Base-by-base conservation (phyloP, 371 early-diverging fungal genomes). In the Mortierella sp. region DNA sequence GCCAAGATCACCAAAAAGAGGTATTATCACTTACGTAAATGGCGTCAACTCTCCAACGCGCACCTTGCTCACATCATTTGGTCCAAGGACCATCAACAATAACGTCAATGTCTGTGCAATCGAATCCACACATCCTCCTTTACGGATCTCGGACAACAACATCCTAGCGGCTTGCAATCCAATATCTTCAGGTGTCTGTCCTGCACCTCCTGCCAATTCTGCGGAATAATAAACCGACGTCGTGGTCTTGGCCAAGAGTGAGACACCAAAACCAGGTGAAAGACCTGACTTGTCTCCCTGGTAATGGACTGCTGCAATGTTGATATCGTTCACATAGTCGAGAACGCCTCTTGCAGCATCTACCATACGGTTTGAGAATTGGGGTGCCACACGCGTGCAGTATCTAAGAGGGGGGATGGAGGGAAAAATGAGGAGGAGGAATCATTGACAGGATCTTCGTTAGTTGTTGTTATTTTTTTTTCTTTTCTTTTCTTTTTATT, bases 241-340 rank as follows among this genome's bases (percentile, higher is more conserved):
- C 0, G 94, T 96, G 4, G 94, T 90, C 82, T 98, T 98, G 6
- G 97, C 98, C 9, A 98, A 96, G 57, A 99, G 80, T 15, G 93
- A 90, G 53, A 97, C 82, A 0, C 94, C 96, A 77, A 96, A 99
- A 12, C 98, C 99, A 12, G 99, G 97, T 12, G 95, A 95, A 64
- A 86, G 86, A 69, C 66, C 99, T 52, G 96, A 91, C 66, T 99
- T 98, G 21, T 91, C 93, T 25, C 98, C 97, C 75, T 97, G 96
- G 79, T 93, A 97, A 29, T 97, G 94, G 83, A 99, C 99, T 14
- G 98, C 96, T 79, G 96, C 97, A 62, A 99, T 91, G 82, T 98
- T 98, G 57, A 98, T 94, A 81, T 98, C 98, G 9, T 96, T 96
- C 55, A 98, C 94, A 81, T 91, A 95, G 61, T 96, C 95, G 62